These are phyloP conservation scores for Cyclostephanos invisitatus DNA, from an alignment of 108 stramenopile species.

Conservation along the genomic window DNA sequence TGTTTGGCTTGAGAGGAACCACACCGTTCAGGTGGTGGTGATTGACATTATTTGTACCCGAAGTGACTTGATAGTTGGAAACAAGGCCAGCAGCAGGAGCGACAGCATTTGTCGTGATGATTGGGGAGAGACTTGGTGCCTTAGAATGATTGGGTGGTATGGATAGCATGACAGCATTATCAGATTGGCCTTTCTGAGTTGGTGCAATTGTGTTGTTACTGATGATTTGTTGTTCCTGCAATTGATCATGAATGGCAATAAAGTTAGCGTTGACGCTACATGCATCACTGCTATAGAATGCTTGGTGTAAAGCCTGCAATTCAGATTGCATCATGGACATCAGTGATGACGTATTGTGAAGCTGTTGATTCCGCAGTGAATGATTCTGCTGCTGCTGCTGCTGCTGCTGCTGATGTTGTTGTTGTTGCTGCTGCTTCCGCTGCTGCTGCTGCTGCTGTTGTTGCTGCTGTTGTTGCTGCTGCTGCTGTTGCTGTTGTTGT, in stretches of 20 bases:
- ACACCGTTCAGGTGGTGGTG: not conserved
- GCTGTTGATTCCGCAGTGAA: conserved; percentile 1
- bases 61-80: too few species aligned
- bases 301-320: not conserved
- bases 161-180: too few species aligned
- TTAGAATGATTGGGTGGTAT: too few species aligned
- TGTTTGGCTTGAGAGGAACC: conserved; percentile 4
- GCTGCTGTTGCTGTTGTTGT: not conserved
- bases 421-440: conserved; percentile 2
- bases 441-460: not conserved
- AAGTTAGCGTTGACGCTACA: not conserved
- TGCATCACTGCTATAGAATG: not conserved
- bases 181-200: too few species aligned
- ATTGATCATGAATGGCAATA: not conserved
- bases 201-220: not conserved
- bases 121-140: too few species aligned
- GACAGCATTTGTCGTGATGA: not conserved
- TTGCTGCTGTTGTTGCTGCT: conserved; percentile 8
- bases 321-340: not conserved
- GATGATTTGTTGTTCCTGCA: not conserved
- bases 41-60: too few species aligned
- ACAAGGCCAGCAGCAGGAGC: not conserved
- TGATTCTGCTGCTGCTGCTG: conserved; percentile 8
- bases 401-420: not conserved
- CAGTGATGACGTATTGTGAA: not conserved